Evolutionary conservation across 805 yeast species (phyloP).

Genomic region (Candida gorgasii): DNA sequence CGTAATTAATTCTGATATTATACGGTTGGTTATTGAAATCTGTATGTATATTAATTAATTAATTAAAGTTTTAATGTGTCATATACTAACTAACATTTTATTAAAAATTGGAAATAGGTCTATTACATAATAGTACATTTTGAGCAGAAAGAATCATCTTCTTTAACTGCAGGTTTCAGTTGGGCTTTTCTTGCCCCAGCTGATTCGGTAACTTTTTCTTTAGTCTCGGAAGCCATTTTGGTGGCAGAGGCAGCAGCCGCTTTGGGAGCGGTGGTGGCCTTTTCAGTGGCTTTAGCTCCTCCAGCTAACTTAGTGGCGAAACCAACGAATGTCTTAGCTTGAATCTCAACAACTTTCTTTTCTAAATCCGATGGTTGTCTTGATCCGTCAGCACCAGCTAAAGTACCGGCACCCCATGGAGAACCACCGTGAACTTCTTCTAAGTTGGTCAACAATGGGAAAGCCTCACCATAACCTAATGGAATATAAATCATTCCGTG

Average conservation of each 20-base stretch:
- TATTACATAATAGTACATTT: slow-evolving; percentile 25
- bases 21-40: slow-evolving; percentile 7
- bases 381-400: slow-evolving; percentile 75
- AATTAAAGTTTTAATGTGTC: neutral
- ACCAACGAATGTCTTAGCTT: slow-evolving; percentile 60
- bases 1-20: slow-evolving; percentile 2
- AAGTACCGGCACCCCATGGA: slow-evolving; percentile 86
- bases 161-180: slow-evolving; percentile 18
- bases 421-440: slow-evolving; percentile 79
- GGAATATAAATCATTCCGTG: slow-evolving; percentile 83
- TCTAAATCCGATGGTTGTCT: slow-evolving; percentile 68
- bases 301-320: slow-evolving; percentile 20
- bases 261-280: slow-evolving; percentile 8
- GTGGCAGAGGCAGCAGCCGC: slow-evolving; percentile 6
- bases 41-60: slow-evolving; percentile 3
- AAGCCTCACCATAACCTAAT: slow-evolving; percentile 58
- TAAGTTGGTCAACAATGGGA: slow-evolving; percentile 45
- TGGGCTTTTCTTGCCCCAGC: slow-evolving; percentile 14
- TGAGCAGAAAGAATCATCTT: slow-evolving; percentile 16
- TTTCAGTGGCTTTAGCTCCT: neutral
- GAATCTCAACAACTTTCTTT: slow-evolving; percentile 59
- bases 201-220: slow-evolving; percentile 4
- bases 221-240: slow-evolving; percentile 7
- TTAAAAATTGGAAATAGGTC: too few relatives aligned
- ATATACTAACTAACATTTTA: slow-evolving; percentile 2